Conservation (phyloP, 768 basidiomycete genomes). For the Calvatia gigantea region DNA sequence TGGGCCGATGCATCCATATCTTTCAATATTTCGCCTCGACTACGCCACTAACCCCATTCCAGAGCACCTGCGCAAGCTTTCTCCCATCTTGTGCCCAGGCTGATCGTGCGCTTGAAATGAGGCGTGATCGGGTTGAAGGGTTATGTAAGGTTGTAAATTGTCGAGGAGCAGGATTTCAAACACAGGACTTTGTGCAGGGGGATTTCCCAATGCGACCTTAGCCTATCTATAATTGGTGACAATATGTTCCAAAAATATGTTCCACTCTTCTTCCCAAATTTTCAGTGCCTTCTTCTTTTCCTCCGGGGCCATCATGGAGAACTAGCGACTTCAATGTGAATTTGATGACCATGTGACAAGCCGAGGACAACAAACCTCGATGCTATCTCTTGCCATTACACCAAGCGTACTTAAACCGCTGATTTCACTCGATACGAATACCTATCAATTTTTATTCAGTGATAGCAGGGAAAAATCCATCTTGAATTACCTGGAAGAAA, state of each 20-base stretch:
- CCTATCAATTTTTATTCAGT: not conserved
- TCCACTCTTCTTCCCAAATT: conserved; percentile 48
- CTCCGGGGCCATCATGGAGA: conserved; percentile 43
- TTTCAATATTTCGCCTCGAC: too few species aligned
- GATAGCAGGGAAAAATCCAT: not conserved
- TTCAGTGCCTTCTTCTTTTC: conserved; percentile 42
- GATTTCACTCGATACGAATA: conserved; percentile 68
- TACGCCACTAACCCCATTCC: too few species aligned
- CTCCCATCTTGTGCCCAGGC: too few species aligned
- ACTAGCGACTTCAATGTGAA: conserved; percentile 25
- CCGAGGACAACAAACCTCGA: conserved; percentile 38
- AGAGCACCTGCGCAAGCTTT: too few species aligned
- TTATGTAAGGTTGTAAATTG: too few species aligned
- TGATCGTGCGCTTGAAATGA: too few species aligned
- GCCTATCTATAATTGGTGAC: not conserved
- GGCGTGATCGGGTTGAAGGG: too few species aligned
- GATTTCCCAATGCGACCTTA: not conserved
- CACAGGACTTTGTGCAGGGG: not conserved
- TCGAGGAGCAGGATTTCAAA: not conserved
- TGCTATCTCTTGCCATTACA: conserved; percentile 61
- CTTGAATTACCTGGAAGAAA: conserved; percentile 51
- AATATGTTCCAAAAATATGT: conserved; percentile 35
- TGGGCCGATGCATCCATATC: too few species aligned
- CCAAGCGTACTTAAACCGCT: conserved; percentile 61
- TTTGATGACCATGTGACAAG: not conserved